These are phyloP conservation scores for Nicotiana attenuata DNA, from an alignment of 257 asterid genomes.

Conservation along the genomic window DNA sequence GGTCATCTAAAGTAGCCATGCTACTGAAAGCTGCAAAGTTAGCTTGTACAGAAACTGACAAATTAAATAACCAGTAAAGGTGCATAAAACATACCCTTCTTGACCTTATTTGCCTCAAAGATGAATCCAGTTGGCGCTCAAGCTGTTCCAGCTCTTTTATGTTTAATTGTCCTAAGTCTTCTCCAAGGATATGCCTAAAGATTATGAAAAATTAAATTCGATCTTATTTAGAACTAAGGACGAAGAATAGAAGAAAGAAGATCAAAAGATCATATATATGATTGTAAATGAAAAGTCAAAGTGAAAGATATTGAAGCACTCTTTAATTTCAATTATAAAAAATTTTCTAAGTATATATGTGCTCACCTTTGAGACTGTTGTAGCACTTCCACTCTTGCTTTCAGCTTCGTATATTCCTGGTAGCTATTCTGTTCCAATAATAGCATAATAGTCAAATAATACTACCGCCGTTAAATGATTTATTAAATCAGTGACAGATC, in stretches of 20 bases:
- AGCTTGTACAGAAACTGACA: neutral
- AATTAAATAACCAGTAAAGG: neutral
- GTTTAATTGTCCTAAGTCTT: slow-evolving; percentile 84
- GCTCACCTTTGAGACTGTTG: slow-evolving; percentile 85
- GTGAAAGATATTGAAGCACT: neutral
- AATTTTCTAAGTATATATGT: neutral
- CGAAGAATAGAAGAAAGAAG: neutral
- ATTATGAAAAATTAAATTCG: neutral
- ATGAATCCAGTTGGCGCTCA: slow-evolving; percentile 86
- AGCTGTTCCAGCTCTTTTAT: slow-evolving; percentile 89
- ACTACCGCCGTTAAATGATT: no score
- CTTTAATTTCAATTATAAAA: neutral
- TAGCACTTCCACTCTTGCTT: slow-evolving; percentile 87
- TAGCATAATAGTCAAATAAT: no score
- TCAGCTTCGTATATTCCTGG: slow-evolving; percentile 92
- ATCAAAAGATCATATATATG: neutral
- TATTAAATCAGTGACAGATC: no score
- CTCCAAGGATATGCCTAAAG: slow-evolving; percentile 81
- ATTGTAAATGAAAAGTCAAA: neutral
- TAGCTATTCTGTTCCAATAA: slow-evolving; percentile 52
- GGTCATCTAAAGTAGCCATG: no score
- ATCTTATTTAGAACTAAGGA: neutral
- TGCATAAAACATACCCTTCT: slow-evolving; percentile 46
- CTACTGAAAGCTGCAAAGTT: no score
- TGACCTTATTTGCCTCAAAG: slow-evolving; percentile 91